Conservation (phyloP, 2,329 filamentous ascomycete species). For the Fusarium pilosicola region DNA sequence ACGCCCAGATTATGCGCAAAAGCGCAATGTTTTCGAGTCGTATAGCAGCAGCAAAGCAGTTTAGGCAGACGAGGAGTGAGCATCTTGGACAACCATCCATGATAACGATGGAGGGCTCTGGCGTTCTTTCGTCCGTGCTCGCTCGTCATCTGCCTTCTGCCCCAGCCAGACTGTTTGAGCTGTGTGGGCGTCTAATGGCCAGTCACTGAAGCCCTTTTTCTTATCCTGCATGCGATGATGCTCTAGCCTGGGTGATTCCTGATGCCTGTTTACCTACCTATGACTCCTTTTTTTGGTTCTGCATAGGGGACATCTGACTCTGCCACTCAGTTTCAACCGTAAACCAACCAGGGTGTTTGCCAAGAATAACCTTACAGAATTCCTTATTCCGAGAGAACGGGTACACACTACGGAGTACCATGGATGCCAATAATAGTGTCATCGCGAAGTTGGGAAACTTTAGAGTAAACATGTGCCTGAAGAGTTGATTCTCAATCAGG, state of each 20-base stretch:
- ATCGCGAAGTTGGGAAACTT: background rate
- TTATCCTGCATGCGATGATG: slow-evolving; percentile 16
- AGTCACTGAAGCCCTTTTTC: slow-evolving; percentile 8
- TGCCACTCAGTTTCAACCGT: slow-evolving; percentile 8
- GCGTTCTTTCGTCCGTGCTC: slow-evolving; percentile 7
- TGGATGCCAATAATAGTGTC: background rate
- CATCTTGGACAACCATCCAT: background rate
- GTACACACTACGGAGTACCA: background rate
- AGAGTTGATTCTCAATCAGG: slow-evolving; percentile 33
- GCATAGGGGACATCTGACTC: background rate
- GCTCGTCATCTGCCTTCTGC: slow-evolving; percentile 10
- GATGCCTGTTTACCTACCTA: slow-evolving; percentile 24
- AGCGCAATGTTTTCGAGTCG: background rate
- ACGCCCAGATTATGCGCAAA: background rate
- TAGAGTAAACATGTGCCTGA: slow-evolving; percentile 28
- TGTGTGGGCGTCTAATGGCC: slow-evolving; percentile 1
- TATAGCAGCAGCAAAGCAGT: background rate
- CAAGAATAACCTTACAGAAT: slow-evolving; percentile 16
- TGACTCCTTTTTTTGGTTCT: slow-evolving; percentile 26
- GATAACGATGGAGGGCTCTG: slow-evolving; percentile 2
- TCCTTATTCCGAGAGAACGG: slow-evolving; percentile 15
- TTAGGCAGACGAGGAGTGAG: slow-evolving; percentile 28
- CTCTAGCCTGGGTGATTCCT: slow-evolving; percentile 9
- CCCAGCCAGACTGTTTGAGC: background rate
- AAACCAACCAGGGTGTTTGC: background rate